Percentiles rank a stretch among this genome's conserved stretches.
Evolutionary conservation across 768 basidiomycete genomes (phyloP).

Genomic region (Guyanaporus albipodus): DNA sequence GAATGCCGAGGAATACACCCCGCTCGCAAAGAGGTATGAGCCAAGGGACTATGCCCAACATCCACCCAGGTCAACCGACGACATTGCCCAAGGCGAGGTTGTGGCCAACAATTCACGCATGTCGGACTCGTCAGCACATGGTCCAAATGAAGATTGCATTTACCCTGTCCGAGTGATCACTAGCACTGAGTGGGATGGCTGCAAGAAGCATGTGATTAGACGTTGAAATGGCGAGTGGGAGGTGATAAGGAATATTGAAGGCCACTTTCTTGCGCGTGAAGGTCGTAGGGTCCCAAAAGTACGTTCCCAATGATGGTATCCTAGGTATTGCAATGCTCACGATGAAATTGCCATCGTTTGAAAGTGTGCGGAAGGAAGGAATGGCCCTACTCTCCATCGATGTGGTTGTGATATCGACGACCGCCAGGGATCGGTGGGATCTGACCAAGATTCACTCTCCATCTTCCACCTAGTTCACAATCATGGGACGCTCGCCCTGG

Average conservation of each 20-base stretch:
- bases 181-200: background rate
- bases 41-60: no score
- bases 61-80: no score
- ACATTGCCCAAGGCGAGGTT: no score
- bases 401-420: background rate
- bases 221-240: background rate
- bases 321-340: background rate
- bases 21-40: no score
- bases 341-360: background rate
- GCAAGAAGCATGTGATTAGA: background rate
- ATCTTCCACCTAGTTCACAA: background rate
- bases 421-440: background rate
- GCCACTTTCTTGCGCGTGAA: background rate
- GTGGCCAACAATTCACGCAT: no score
- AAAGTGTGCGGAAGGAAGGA: background rate
- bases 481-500: background rate
- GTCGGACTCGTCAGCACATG: no score
- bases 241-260: background rate
- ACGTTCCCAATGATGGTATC: background rate
- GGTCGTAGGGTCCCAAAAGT: conserved; percentile 2
- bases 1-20: no score
- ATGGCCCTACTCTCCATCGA: background rate
- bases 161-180: background rate
- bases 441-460: conserved; percentile 1
- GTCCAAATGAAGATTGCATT: background rate